Conservation (phyloP, 768 basidiomycete species). For the Lanmaoa pseudosensibilis region DNA sequence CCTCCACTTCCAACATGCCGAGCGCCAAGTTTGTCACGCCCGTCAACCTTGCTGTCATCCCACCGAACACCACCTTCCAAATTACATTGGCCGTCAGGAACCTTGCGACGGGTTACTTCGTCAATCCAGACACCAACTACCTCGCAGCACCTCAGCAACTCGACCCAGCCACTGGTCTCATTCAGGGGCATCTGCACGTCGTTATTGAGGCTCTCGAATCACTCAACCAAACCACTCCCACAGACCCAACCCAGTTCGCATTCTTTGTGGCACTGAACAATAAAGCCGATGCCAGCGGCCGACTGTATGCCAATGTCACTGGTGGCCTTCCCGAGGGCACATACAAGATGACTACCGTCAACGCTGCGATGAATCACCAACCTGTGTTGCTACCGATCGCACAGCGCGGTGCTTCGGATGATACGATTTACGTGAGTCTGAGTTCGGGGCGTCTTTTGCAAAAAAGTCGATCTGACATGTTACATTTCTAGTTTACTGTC, state of each 20-base stretch:
- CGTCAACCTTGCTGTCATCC: conserved; percentile 41
- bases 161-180: conserved; percentile 42
- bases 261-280: conserved; percentile 60
- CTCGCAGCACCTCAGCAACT: conserved; percentile 56
- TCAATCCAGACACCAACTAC: conserved; percentile 53
- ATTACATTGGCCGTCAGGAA: conserved; percentile 48
- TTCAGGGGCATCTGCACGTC: conserved; percentile 64
- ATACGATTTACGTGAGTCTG: conserved; percentile 39
- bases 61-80: conserved; percentile 51
- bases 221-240: conserved; percentile 48
- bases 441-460: not conserved
- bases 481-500: conserved; percentile 29
- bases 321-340: conserved; percentile 54
- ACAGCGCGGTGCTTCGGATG: conserved; percentile 43
- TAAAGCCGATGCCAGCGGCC: conserved; percentile 42
- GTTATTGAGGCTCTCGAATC: conserved; percentile 54
- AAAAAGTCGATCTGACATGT: conserved; percentile 4
- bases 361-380: conserved; percentile 50
- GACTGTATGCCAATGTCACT: conserved; percentile 47
- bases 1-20: conserved; percentile 50
- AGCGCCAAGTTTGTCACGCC: conserved; percentile 53
- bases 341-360: conserved; percentile 47
- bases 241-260: conserved; percentile 51
- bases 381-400: conserved; percentile 36
- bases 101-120: conserved; percentile 56